Percentiles rank a stretch among this genome's conserved stretches.
Conservation (phyloP, 2,329 filamentous ascomycete species). For the Stachybotrys elegans region DNA sequence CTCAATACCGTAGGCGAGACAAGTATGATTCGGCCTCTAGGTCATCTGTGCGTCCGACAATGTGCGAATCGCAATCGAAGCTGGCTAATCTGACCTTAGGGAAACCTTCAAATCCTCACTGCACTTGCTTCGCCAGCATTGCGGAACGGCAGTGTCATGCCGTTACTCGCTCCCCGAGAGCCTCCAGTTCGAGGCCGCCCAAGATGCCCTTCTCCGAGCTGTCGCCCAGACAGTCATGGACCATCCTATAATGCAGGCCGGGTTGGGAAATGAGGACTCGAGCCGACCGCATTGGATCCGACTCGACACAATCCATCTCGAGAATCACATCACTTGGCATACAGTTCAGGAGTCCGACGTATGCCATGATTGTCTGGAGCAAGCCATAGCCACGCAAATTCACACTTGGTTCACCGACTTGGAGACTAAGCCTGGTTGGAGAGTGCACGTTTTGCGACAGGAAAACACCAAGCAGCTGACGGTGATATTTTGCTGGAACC, state of each 20-base stretch:
- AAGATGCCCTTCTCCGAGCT: constrained; percentile 1
- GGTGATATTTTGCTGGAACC: constrained; percentile 21
- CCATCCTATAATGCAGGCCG: constrained; percentile 16
- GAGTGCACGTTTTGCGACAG: constrained; percentile 11
- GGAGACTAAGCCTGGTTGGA: constrained; percentile 20
- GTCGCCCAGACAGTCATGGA: constrained; percentile 11
- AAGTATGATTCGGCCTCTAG: not conserved
- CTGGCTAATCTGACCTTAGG: not conserved
- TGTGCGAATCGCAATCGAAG: not conserved
- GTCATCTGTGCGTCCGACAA: not conserved
- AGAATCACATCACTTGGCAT: constrained; percentile 14
- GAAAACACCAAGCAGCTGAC: constrained; percentile 12
- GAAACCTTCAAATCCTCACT: not conserved
- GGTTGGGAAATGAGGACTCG: constrained; percentile 9
- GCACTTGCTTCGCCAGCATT: not conserved
- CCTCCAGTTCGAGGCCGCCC: not conserved
- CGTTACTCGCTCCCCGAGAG: not conserved
- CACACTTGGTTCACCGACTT: constrained; percentile 12
- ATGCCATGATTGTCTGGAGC: not conserved
- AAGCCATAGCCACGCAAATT: constrained; percentile 4
- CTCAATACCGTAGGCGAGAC: too few relatives aligned
- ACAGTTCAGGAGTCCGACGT: constrained; percentile 4
- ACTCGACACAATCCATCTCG: constrained; percentile 12
- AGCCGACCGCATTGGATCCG: constrained; percentile 10
- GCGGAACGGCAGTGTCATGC: not conserved